These are phyloP conservation scores for Phytophthora cajani DNA, from an alignment of 352 stramenopile species.

Conservation along the genomic window DNA sequence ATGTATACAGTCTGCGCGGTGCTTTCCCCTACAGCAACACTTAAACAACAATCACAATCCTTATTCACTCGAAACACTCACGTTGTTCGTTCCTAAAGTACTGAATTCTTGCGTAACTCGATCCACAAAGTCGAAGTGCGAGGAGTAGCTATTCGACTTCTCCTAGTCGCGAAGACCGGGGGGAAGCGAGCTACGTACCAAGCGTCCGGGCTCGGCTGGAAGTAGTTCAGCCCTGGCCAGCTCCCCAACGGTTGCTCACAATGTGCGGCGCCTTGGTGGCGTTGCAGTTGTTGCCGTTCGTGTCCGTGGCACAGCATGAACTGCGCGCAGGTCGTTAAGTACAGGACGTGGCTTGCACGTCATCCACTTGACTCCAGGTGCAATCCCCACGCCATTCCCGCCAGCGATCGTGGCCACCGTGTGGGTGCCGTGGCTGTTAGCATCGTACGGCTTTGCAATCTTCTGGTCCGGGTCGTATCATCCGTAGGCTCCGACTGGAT, in stretches of 20 bases:
- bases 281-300: constrained; percentile 54
- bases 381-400: constrained; percentile 44
- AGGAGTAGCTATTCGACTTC: too few species aligned
- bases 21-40: not conserved
- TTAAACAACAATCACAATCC: not conserved
- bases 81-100: not conserved
- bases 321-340: constrained; percentile 48
- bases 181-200: constrained; percentile 59
- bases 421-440: constrained; percentile 57
- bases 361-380: constrained; percentile 58
- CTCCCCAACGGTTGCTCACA: constrained; percentile 68
- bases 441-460: constrained; percentile 43
- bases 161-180: constrained; percentile 50
- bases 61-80: not conserved
- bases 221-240: constrained; percentile 40
- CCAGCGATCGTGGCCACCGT: constrained; percentile 59
- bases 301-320: constrained; percentile 68
- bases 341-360: constrained; percentile 41
- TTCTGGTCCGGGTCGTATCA: constrained; percentile 51
- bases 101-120: too few species aligned
- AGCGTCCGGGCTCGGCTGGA: constrained; percentile 43
- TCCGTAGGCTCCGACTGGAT: constrained; percentile 31
- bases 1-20: not conserved
- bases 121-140: too few species aligned
- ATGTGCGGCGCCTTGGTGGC: constrained; percentile 56